Conservation (phyloP, 139 green algal genomes). For the Chlorella sp. region DNA sequence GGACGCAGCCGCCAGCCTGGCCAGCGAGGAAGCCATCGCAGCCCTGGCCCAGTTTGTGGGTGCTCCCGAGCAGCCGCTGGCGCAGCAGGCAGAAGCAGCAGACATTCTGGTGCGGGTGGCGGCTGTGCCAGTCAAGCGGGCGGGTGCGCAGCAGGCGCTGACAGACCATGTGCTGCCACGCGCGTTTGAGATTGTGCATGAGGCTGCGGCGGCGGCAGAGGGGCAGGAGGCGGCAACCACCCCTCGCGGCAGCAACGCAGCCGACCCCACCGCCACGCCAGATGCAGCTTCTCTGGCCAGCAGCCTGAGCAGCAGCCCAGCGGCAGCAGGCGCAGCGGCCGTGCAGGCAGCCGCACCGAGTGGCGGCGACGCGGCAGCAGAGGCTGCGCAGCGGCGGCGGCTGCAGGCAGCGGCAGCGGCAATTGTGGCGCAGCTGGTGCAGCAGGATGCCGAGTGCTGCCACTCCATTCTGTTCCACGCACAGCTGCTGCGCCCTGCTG, state of each 20-base stretch:
- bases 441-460: slow-evolving; percentile 23
- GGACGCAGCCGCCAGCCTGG: neutral
- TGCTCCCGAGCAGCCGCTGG: neutral
- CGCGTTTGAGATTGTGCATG: slow-evolving; percentile 15
- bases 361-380: no score
- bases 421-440: slow-evolving; percentile 22
- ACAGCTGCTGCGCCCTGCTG: slow-evolving; percentile 14
- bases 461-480: slow-evolving; percentile 31
- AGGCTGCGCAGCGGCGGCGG: neutral
- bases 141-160: slow-evolving; percentile 6
- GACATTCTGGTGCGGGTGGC: neutral
- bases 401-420: neutral
- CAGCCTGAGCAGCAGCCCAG: no score
- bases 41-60: slow-evolving; percentile 20
- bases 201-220: neutral
- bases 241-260: no score
- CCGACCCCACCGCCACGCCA: no score
- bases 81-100: slow-evolving; percentile 5
- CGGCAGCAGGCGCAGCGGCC: neutral
- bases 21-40: neutral
- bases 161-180: slow-evolving; percentile 12
- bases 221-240: no score
- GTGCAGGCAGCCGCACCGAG: neutral
- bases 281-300: no score
- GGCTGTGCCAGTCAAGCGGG: neutral